These are phyloP conservation scores for Colletotrichum noveboracense DNA, from an alignment of 2,329 filamentous ascomycete genomes.

Conservation along the genomic window DNA sequence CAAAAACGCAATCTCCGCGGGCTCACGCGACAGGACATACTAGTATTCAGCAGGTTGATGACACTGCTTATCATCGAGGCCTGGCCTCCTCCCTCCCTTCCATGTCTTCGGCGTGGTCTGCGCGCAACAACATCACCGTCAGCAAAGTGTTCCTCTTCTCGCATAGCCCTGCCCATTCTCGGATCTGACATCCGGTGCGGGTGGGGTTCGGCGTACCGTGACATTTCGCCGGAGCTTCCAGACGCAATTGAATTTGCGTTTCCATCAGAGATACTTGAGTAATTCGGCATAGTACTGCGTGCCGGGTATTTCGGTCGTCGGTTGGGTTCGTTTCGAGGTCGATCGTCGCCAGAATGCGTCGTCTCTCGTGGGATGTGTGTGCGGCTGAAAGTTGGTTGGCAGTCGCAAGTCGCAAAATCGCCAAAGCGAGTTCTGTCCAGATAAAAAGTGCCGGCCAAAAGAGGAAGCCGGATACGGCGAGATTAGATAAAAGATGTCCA, in stretches of 20 bases:
- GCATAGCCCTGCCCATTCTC: neutral
- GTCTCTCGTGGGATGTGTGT: neutral
- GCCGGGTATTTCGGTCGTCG: neutral
- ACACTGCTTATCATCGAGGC: slow-evolving; percentile 91
- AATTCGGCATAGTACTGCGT: slow-evolving; percentile 52
- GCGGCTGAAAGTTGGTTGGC: neutral
- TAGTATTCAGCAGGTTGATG: slow-evolving; percentile 96
- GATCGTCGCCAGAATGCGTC: slow-evolving; percentile 7
- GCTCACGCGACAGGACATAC: slow-evolving; percentile 53
- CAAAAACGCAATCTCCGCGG: neutral
- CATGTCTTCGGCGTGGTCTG: slow-evolving; percentile 64
- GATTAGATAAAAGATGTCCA: slow-evolving; percentile 4
- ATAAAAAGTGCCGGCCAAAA: neutral
- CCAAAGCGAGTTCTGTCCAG: neutral
- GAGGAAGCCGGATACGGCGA: slow-evolving; percentile 5
- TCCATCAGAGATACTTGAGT: slow-evolving; percentile 58
- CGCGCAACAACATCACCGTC: neutral
- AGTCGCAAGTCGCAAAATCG: neutral
- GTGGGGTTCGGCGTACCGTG: slow-evolving; percentile 13
- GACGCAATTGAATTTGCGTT: slow-evolving; percentile 31
- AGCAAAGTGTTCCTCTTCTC: neutral
- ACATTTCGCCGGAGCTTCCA: slow-evolving; percentile 22
- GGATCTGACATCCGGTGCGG: neutral
- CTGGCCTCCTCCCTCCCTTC: slow-evolving; percentile 79
- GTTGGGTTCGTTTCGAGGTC: neutral